Evolutionary conservation across 208 protist species (phyloP).

Genomic region (Trichomonas gallinae): DNA sequence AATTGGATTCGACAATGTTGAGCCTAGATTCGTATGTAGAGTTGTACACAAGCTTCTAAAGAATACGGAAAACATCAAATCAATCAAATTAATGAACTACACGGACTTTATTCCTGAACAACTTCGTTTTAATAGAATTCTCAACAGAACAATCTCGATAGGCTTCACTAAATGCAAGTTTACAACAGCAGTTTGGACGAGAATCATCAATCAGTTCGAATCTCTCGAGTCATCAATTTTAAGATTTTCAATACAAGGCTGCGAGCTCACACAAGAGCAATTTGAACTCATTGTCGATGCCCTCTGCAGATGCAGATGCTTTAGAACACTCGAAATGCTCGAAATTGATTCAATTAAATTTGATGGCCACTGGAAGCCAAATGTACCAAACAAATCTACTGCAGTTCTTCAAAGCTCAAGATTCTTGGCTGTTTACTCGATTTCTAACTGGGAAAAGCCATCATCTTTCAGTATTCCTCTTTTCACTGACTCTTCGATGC

Average conservation of each 20-base stretch:
- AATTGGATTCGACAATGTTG: neutral
- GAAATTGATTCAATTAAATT: neutral
- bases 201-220: neutral
- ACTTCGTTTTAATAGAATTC: neutral
- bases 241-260: neutral
- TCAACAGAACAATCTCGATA: neutral
- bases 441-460: neutral
- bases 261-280: neutral
- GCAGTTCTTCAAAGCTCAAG: neutral
- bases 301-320: neutral
- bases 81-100: neutral
- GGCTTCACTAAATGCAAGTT: neutral
- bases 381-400: neutral
- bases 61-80: neutral
- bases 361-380: neutral
- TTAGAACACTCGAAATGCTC: neutral
- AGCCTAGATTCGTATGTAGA: neutral
- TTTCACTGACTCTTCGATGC: neutral
- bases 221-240: neutral
- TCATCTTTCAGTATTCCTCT: neutral
- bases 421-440: neutral
- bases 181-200: no score
- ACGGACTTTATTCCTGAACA: neutral
- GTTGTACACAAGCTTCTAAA: neutral
- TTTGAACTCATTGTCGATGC: neutral